Evolutionary conservation across 441 rosid genomes (phyloP), one percentile per base, ranked within the genome.

Genomic region (Adansonia madagascariensis): DNA sequence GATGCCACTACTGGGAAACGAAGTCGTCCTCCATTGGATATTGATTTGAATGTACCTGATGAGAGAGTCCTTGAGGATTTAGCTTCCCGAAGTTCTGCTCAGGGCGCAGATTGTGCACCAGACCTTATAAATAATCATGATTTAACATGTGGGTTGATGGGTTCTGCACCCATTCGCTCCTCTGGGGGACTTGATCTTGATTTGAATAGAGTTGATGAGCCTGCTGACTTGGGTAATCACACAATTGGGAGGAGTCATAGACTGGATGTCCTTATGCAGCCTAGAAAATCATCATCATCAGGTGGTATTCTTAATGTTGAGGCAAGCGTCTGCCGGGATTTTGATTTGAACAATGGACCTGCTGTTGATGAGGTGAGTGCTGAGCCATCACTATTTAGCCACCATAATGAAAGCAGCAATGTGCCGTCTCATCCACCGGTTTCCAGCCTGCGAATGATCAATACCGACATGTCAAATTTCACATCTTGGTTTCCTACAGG

Each of bases 271-370:
- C 80, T 77, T 11, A 74, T 82, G 77, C 85, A 71, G 74, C 81
- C 86, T 44, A 73, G 60, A 12, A 88, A 83, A 63, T 35, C 39
- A 35, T 76, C 87, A 59, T 76, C 82, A 6, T 77, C 90, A 24
- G 82, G 72, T 67, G 84, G 87, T 79, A 52, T 80, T 61, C 84
- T 69, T 35, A 35, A 35, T 71, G 83, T 85, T 46, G 89, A 81
- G 73, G 74, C 68, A 22, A 84, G 80, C 63, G 78, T 81, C 10
- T 80, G 71, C 77, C 87, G 91, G 80, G 95, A 90, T 76, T 92
- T 95, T 63, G 99, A 95, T 83, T 83, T 95, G 89, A 95, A 95
- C 72, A 92, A 95, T 88, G 99, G 98, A 47, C 99, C 99, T 7
- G 79, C 79, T 75, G 82, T 70, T 62, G 98, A 92, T 80, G 98